A percentile compares a stretch with the other conserved stretches of the same genome.
These are phyloP conservation scores for Cicer bijugum DNA, from an alignment of 306 rosid species.

Conservation along the genomic window DNA sequence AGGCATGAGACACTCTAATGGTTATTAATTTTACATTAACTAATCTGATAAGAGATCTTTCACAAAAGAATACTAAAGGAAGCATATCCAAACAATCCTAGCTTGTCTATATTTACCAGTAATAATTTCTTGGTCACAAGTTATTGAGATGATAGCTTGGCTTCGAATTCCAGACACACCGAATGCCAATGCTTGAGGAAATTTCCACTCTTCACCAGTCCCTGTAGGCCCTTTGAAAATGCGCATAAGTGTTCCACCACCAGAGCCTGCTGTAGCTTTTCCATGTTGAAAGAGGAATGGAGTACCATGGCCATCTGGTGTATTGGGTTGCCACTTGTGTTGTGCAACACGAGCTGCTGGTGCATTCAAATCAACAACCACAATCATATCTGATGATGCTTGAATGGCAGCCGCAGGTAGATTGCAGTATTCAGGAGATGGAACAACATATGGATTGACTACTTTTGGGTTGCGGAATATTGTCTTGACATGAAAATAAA, in stretches of 20 bases:
- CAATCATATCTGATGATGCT: constrained; percentile 81
- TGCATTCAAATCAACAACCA: constrained; percentile 78
- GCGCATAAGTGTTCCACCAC: constrained; percentile 78
- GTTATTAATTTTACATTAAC: constrained; percentile 26
- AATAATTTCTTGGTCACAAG: constrained; percentile 84
- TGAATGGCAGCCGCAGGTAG: constrained; percentile 94
- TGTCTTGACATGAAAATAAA: constrained; percentile 68
- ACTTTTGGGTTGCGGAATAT: constrained; percentile 90
- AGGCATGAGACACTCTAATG: neutral
- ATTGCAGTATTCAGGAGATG: constrained; percentile 85
- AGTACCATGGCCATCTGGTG: constrained; percentile 96
- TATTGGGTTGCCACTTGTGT: constrained; percentile 98
- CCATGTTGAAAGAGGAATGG: constrained; percentile 97
- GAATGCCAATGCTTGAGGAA: constrained; percentile 88
- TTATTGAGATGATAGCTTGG: constrained; percentile 77
- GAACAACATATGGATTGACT: constrained; percentile 78
- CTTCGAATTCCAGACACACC: constrained; percentile 87
- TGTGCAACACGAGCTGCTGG: constrained; percentile 93
- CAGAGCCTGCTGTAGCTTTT: constrained; percentile 61
- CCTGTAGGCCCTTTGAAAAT: constrained; percentile 86
- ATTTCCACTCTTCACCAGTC: constrained; percentile 73
- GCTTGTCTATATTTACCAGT: constrained; percentile 63
- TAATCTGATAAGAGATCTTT: constrained; percentile 24
- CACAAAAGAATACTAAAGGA: constrained; percentile 22
- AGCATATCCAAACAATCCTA: constrained; percentile 30